Evolutionary conservation across 495 filamentous ascomycete species (phyloP).

Genomic region (Viridothelium virens): DNA sequence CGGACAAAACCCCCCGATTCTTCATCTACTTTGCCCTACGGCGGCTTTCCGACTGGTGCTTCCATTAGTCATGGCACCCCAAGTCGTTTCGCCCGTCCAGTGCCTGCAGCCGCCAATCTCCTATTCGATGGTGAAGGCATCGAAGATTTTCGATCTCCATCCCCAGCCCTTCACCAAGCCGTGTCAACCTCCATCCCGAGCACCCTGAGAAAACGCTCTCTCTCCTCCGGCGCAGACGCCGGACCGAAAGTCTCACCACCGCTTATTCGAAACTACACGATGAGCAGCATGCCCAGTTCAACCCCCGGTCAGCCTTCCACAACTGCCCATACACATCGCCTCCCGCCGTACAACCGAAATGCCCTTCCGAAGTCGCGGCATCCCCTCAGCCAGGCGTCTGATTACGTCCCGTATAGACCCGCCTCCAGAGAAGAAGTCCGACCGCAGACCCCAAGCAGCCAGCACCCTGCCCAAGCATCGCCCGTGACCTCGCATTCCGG

Average conservation of each 20-base stretch:
- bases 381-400: background rate
- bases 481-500: background rate
- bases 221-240: background rate
- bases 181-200: background rate
- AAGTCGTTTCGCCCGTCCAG: slow-evolving; percentile 22
- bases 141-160: background rate
- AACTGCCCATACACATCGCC: background rate
- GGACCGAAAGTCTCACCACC: background rate
- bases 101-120: slow-evolving; percentile 9
- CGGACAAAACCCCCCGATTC: background rate
- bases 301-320: background rate
- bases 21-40: slow-evolving; percentile 8
- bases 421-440: background rate
- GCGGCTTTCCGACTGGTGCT: slow-evolving; percentile 26
- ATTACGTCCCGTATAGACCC: slow-evolving; percentile 1
- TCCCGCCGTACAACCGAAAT: background rate
- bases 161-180: background rate
- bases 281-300: slow-evolving; percentile 19
- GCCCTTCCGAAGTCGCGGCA: background rate
- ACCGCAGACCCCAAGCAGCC: background rate
- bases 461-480: background rate
- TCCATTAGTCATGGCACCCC: slow-evolving; percentile 24
- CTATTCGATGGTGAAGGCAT: slow-evolving; percentile 15
- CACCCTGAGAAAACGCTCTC: background rate
- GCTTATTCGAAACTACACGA: slow-evolving; percentile 56